Percentiles rank a stretch among this genome's conserved stretches.
Conservation (phyloP, 306 rosid genomes). For the Inga oerstediana region DNA sequence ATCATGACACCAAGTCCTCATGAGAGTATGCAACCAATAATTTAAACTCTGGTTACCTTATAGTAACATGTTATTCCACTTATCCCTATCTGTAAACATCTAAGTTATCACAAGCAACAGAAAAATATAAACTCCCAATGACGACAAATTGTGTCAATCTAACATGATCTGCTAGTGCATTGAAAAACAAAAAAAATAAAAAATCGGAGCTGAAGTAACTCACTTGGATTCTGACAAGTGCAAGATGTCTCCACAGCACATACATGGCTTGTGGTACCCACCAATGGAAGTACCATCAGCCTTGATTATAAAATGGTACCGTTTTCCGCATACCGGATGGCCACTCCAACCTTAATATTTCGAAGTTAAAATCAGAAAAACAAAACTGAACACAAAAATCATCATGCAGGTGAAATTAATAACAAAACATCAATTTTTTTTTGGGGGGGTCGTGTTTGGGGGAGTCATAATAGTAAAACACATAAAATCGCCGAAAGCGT, state of each 20-base stretch:
- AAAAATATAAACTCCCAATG: not conserved
- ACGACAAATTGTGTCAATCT: not conserved
- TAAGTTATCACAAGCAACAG: not conserved
- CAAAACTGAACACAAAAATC: not conserved
- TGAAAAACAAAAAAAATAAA: not conserved
- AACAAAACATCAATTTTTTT: not conserved
- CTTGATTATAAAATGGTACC: conserved; percentile 93
- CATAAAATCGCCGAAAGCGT: too few species aligned
- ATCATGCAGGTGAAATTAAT: not conserved
- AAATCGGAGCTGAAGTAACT: conserved; percentile 34
- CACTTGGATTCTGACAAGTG: conserved; percentile 96
- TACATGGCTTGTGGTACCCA: conserved; percentile 95
- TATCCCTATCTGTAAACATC: not conserved
- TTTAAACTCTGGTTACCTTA: not conserved
- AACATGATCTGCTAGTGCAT: not conserved
- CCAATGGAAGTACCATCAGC: conserved; percentile 95
- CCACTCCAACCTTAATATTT: conserved; percentile 83
- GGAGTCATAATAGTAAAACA: not conserved
- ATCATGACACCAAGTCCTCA: not conserved
- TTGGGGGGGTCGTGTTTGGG: too few species aligned
- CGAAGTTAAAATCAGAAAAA: conserved; percentile 21
- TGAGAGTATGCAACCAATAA: not conserved
- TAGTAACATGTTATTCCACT: not conserved
- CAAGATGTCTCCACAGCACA: conserved; percentile 95
- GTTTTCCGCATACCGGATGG: conserved; percentile 89